Evolutionary conservation across 2,329 filamentous ascomycete species (phyloP), one percentile per base, ranked within the genome.

Genomic region (Colletotrichum tropicicola): DNA sequence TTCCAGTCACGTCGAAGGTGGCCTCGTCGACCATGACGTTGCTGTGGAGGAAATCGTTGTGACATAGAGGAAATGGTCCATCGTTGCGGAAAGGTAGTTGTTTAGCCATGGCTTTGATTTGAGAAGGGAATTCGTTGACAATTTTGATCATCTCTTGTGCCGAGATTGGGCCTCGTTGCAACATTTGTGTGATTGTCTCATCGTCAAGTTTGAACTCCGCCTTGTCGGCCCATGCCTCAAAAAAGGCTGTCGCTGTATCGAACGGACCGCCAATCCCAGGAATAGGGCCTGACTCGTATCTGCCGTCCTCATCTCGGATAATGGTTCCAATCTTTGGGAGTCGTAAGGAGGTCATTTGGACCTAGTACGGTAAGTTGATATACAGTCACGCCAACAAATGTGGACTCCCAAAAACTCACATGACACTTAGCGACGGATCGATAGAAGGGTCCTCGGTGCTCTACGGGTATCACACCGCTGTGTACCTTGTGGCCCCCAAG

Each of bases 61-160:
- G 74, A 47, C 64, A 72, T 12, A 77, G 57, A 30, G 73, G 75
- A 59, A 78, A 78, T 30, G 73, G 75, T 6, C 74, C 73, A 43
- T 69, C 15, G 52, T 70, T 49, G 10, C 17, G 48, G 6, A 52
- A 25, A 10, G 48, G 48, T 2, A 52, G 48, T 13, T 23, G 48
- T 19, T 25, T 37, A 25, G 43, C 43, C 43, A 28, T n/a, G 43
- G 12, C 10, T 27, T 25, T 17, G 43, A 47, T 27, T 21, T 52
- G 48, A 4, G 48, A 21, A 15, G 48, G 48, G 48, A 52, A 52
- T n/a, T 25, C 48, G 30, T 39, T 17, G 30, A 37, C 37, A 3
- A 52, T 39, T 25, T 21, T 35, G 10, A 52, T 5, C 48, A 37
- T 52, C 6, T 37, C 48, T 37, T 52, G 28, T 13, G 28, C 30